These are phyloP conservation scores for Candida freyschussii DNA, from an alignment of 1,139 yeast species.

Conservation along the genomic window DNA sequence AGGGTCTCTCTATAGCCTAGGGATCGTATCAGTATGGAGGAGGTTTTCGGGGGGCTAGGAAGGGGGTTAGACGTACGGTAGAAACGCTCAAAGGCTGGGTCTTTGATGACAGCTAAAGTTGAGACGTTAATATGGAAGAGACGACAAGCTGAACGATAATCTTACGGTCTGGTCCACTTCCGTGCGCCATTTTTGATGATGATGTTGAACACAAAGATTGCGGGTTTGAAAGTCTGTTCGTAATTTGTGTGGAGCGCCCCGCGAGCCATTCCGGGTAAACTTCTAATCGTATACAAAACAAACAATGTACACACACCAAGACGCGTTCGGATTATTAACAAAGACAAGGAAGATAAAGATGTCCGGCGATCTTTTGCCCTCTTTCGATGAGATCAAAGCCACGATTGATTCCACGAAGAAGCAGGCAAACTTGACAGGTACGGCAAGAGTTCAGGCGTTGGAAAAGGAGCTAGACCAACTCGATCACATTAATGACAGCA, in stretches of 20 bases:
- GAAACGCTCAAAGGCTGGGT: conserved; percentile 24
- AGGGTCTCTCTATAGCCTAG: conserved; percentile 21
- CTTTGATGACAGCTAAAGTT: conserved; percentile 19
- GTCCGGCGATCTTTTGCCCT: conserved; percentile 15
- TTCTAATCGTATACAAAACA: too few relatives aligned
- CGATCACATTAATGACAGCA: conserved; percentile 16
- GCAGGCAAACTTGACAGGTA: conserved; percentile 15
- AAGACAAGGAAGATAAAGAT: too few relatives aligned
- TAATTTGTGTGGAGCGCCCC: too few relatives aligned
- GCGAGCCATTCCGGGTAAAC: too few relatives aligned
- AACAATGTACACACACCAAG: too few relatives aligned
- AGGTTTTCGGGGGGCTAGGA: neutral
- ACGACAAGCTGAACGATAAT: neutral
- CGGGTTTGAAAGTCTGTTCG: too few relatives aligned
- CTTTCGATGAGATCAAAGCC: conserved; percentile 8
- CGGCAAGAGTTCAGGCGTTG: conserved; percentile 21
- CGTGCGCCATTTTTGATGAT: conserved; percentile 16
- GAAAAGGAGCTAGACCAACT: conserved; percentile 24
- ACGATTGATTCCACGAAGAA: conserved; percentile 13
- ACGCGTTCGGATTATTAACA: too few relatives aligned
- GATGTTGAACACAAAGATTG: too few relatives aligned
- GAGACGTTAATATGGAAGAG: conserved; percentile 5
- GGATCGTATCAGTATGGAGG: conserved; percentile 1
- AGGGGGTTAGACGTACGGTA: conserved; percentile 18
- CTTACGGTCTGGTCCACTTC: conserved; percentile 21